A percentile compares a stretch with the other conserved stretches of the same genome.
These are phyloP conservation scores for Apiotrichum mycotoxinovorans DNA, from an alignment of 1,284 basidiomycete species.

Conservation along the genomic window DNA sequence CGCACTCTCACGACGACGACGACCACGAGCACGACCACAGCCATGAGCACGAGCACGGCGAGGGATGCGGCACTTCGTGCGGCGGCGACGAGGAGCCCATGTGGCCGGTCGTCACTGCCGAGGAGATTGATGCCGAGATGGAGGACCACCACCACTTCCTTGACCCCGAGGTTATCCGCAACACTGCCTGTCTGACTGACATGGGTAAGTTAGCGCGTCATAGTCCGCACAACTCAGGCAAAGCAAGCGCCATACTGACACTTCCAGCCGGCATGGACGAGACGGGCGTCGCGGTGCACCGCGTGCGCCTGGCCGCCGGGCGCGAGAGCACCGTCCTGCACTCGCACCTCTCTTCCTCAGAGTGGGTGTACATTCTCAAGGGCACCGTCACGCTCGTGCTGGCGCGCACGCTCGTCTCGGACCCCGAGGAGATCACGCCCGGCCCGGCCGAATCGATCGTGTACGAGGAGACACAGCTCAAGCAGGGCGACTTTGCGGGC, in stretches of 20 bases:
- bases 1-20: too few relatives aligned
- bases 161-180: conserved; percentile 17
- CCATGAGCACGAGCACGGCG: conserved; percentile 6
- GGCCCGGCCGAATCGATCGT: conserved; percentile 1
- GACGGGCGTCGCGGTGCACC: conserved; percentile 25
- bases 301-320: conserved; percentile 20
- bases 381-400: conserved; percentile 21
- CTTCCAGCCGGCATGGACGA: conserved; percentile 12
- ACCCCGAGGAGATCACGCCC: conserved; percentile 14
- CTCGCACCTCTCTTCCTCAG: conserved; percentile 25
- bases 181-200: conserved; percentile 22
- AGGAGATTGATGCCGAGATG: conserved; percentile 23
- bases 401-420: neutral
- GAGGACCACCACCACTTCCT: conserved; percentile 22
- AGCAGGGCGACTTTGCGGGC: conserved; percentile 19
- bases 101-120: conserved; percentile 21
- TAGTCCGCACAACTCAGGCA: too few relatives aligned
- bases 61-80: neutral
- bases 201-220: conserved; percentile 21
- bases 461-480: conserved; percentile 8
- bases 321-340: conserved; percentile 29
- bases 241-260: neutral
- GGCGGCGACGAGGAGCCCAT: conserved; percentile 1
- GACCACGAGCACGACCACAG: conserved; percentile 7
- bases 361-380: conserved; percentile 32